Conservation (phyloP, 1,284 basidiomycete species). For the Pseudozyma pruni region DNA sequence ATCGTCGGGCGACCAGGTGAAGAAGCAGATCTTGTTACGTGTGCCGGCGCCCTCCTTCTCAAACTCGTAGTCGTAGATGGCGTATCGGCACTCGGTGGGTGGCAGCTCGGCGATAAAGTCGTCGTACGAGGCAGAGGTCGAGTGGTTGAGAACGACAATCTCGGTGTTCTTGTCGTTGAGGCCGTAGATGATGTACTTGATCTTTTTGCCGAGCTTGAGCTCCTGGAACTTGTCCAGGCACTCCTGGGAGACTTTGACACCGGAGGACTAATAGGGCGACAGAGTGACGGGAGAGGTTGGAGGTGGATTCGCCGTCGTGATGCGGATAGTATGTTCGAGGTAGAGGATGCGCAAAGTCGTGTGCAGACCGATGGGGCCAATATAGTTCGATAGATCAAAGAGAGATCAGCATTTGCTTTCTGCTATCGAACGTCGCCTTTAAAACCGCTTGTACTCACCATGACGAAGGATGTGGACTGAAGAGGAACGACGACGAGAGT, state of each 20-base stretch:
- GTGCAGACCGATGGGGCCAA: too few species aligned
- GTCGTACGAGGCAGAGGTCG: slow-evolving; percentile 74
- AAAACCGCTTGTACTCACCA: neutral
- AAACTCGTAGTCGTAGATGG: slow-evolving; percentile 91
- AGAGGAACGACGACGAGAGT: slow-evolving; percentile 2
- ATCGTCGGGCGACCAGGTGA: slow-evolving; percentile 86
- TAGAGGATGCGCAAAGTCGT: too few species aligned
- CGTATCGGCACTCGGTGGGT: slow-evolving; percentile 82
- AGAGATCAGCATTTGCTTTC: too few species aligned
- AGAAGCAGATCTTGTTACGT: slow-evolving; percentile 90
- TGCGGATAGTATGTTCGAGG: too few species aligned
- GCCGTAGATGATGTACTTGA: slow-evolving; percentile 87
- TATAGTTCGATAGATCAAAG: too few species aligned
- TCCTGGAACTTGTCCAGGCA: slow-evolving; percentile 78
- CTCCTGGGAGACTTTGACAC: slow-evolving; percentile 74
- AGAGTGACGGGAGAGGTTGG: too few species aligned
- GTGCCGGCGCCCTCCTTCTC: slow-evolving; percentile 80
- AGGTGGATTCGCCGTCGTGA: neutral
- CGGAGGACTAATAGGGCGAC: too few species aligned
- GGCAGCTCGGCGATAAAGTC: slow-evolving; percentile 82
- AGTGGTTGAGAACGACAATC: slow-evolving; percentile 67
- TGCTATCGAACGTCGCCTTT: neutral
- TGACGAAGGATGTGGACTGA: neutral
- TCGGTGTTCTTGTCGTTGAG: slow-evolving; percentile 77
- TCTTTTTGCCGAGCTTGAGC: slow-evolving; percentile 84